Base-by-base conservation (phyloP, 2,329 filamentous ascomycete genomes). In the Epicoccum sorghinum region DNA sequence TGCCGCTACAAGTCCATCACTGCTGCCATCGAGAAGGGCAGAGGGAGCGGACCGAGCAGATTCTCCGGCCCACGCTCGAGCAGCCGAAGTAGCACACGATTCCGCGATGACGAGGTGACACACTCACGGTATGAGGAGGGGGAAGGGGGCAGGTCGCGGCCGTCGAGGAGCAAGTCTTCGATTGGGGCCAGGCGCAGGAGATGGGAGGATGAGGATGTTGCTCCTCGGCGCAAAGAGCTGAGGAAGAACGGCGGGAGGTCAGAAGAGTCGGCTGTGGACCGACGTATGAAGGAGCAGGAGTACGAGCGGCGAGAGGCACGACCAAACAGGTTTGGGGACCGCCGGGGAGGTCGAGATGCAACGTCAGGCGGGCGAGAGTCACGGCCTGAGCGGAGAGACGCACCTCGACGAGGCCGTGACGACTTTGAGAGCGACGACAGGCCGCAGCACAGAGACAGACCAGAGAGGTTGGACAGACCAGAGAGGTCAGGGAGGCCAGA, bases 1-100 rank as follows among this genome's bases (percentile, higher is more conserved):
- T 50, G 54, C 36, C 68, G 70, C 36, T 60, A 68, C 58, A 72
- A 72, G 50, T 73, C 70, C 32, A 60, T 73, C 39, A 67, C 63
- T 35, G 66, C 67, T 7, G 63, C 69, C 37, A 72, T 73, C 54
- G 70, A 72, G 55, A 59, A 66, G 59, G 69, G 64, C 45, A 61
- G 59, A 49, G 59, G 53, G 13, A 47, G 57, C 14, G 47, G 55
- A 13, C 54, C 57, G 23, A 52, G 58, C 9, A 51, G 56, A 13
- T 53, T 60, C 24, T 55, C 52, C 12, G 56, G 41, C 44, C 47
- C 52, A 9, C 60, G 58, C 14, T 52, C 48, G 7, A 47, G 42
- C 52, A 47, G 47, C 13, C 60, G 42, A 51, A 45, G 47, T n/a
- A 59, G 58, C 40, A 42, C 55, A 29, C 54, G 48, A 32, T 29